A percentile compares a stretch with the other conserved stretches of the same genome.
Conservation (phyloP, 768 basidiomycete genomes). For the Mycena albidolilacea region DNA sequence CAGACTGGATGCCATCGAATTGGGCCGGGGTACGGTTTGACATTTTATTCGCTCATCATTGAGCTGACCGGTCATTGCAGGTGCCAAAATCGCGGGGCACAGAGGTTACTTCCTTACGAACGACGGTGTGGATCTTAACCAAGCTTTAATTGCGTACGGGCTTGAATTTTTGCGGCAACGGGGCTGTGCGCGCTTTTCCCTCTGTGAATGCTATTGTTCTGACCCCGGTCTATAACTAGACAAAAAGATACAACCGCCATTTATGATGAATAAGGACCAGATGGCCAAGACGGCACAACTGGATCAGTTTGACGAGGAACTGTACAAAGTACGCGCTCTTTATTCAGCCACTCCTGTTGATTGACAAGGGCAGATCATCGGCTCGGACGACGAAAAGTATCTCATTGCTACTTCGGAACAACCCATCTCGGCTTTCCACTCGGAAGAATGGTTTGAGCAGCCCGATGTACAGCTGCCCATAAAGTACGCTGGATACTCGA, state of each 20-base stretch:
- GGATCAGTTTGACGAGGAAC: conserved; percentile 98
- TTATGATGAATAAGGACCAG: conserved; percentile 97
- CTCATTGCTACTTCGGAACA: conserved; percentile 99
- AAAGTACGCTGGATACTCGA: conserved; percentile 90
- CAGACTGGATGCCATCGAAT: conserved; percentile 95
- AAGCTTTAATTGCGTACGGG: conserved; percentile 94
- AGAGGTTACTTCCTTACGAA: conserved; percentile 96
- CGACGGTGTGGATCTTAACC: conserved; percentile 97
- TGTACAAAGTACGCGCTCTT: conserved; percentile 82
- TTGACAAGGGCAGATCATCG: conserved; percentile 73
- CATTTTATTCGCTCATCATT: conserved; percentile 4
- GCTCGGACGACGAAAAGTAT: conserved; percentile 95
- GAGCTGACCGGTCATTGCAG: conserved; percentile 52
- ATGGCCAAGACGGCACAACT: conserved; percentile 99
- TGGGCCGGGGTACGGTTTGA: conserved; percentile 88
- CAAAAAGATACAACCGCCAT: conserved; percentile 97
- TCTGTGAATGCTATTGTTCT: background rate
- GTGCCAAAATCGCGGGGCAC: conserved; percentile 94
- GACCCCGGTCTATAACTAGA: conserved; percentile 42
- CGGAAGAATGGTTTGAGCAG: conserved; percentile 98
- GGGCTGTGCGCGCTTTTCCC: conserved; percentile 54
- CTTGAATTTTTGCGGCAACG: conserved; percentile 90
- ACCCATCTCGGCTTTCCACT: conserved; percentile 95
- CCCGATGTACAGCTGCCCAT: conserved; percentile 93
- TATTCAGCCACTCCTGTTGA: background rate